Percentiles rank a stretch among this genome's conserved stretches.
Evolutionary conservation across 2,329 filamentous ascomycete genomes (phyloP).

Genomic region (Chaetothyriales sp.): DNA sequence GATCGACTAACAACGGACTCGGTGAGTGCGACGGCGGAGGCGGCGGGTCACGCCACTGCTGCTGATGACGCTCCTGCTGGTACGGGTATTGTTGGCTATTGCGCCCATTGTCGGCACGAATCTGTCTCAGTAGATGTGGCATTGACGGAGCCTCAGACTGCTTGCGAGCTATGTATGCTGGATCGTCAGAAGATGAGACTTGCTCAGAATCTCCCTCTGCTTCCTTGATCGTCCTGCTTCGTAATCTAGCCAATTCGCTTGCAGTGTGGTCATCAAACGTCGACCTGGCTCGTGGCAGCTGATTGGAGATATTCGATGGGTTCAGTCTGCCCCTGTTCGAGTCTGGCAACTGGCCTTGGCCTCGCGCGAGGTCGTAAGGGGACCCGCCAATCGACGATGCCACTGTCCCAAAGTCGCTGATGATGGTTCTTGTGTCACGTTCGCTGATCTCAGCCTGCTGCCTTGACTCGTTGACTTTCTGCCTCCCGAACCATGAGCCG

Average conservation of each 20-base stretch:
- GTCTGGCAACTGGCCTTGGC: constrained; percentile 1
- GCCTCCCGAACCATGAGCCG: constrained; percentile 12
- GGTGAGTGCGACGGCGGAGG: not conserved
- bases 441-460: constrained; percentile 2
- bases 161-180: constrained; percentile 16
- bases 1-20: not conserved
- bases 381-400: constrained; percentile 8
- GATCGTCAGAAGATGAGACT: constrained; percentile 14
- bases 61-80: not conserved
- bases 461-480: constrained; percentile 6
- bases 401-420: constrained; percentile 13
- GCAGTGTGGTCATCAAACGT: constrained; percentile 17
- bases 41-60: not conserved
- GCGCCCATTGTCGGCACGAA: not conserved
- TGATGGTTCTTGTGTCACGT: constrained; percentile 6
- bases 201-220: constrained; percentile 3
- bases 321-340: not conserved
- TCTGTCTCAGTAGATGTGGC: not conserved
- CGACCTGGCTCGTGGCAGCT: constrained; percentile 4
- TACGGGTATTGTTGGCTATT: not conserved
- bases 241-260: constrained; percentile 7
- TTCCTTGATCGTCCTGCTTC: constrained; percentile 10
- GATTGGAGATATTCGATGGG: constrained; percentile 3
- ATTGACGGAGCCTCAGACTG: constrained; percentile 3
- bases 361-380: constrained; percentile 13